Evolutionary conservation across 139 green algal species (phyloP), one percentile per base, ranked within the genome.

Genomic region (Coelastrella sp.): DNA sequence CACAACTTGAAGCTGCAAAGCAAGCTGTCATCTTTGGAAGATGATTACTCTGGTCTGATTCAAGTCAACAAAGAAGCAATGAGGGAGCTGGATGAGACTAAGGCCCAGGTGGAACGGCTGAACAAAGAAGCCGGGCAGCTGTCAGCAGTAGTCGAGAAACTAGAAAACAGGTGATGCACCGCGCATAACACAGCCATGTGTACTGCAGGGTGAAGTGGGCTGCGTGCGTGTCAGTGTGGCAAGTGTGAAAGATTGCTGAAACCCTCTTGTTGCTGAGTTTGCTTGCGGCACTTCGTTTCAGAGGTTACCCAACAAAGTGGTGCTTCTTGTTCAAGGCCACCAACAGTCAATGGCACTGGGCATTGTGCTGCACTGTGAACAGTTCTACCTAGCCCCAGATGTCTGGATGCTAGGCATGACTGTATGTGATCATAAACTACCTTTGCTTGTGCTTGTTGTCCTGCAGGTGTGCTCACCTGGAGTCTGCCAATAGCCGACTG

Each of bases 1-100:
- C 41, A 66, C 60, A 84, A 84, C 78, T 41, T 84, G 30, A 76
- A 75, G 23, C 41, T 74, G 78, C 78, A 84, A 53, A 48, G 75
- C 75, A 82, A 82, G 75, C 35, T 82, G 53, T 40, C 21, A 7
- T 23, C 51, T 6, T 35, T 82, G 5, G 75, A 82, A n/a, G 75
- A 69, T 5, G 7, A 23, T 9, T 40, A 69, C n/a, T 51, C 51
- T 7, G 75, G 19, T 4, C 6, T 82, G 35, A 3, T 11, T 6
- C 43, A 37, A 30, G 59, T 21, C 15, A 25, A 66, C 30, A 32
- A 40, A 11, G 53, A 82, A 23, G 19, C 27, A 23, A 7, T 51
- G 75, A 40, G 17, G 19, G 51, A 60, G 23, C 38, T 82, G 53
- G 53, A 51, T 3, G 13, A n/a, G 3, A 43, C n/a, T 5, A 59